Base-by-base conservation (phyloP, 2,329 filamentous ascomycete species). In the Nemania sp. region DNA sequence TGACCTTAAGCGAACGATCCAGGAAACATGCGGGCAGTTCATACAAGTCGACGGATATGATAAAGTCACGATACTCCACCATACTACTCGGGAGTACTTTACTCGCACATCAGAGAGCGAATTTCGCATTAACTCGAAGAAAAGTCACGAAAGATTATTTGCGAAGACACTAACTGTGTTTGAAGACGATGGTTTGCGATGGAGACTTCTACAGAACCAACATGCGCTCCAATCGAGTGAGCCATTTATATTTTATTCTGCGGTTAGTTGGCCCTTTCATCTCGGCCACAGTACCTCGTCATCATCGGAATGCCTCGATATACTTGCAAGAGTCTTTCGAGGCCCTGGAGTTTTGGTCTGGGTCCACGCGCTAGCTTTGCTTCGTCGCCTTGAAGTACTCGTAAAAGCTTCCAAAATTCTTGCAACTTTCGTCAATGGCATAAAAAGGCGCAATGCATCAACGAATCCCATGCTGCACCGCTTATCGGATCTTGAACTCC, bases 81-180 rank as follows among this genome's bases (percentile, higher is more conserved):
- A 60, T 7, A 60, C 59, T 6, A 41, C 59, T 6, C 49, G 57
- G 4, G 59, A 60, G 33, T 61, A 61, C 22, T 39, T 61, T 17
- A 47, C 37, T 14, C 36, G 28, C 31, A 31, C 43, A 23, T 23
- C 40, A 17, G 43, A 44, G 33, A 34, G 52, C 36, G 22, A 26
- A 9, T 34, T 54, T 14, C 26, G 39, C 26, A 43, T 56, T 33
- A 19, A 51, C 15, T 12, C 31, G 14, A 15, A 46, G 6, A 40
- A 24, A 23, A 20, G 24, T 11, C 50, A 53, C 24, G n/a, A 40
- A 5, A 36, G 23, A 15, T 7, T 53, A 6, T 53, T 48, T 12
- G 17, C 9, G 11, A 41, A 14, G 36, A n/a, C 36, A 7, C 9
- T 53, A 2, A 2, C 43, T 5, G n/a, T 22, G 4, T 56, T 46